These are phyloP conservation scores for Neckera pumila DNA, from an alignment of 225 moss, liverwort and hornwort genomes.

Conservation along the genomic window DNA sequence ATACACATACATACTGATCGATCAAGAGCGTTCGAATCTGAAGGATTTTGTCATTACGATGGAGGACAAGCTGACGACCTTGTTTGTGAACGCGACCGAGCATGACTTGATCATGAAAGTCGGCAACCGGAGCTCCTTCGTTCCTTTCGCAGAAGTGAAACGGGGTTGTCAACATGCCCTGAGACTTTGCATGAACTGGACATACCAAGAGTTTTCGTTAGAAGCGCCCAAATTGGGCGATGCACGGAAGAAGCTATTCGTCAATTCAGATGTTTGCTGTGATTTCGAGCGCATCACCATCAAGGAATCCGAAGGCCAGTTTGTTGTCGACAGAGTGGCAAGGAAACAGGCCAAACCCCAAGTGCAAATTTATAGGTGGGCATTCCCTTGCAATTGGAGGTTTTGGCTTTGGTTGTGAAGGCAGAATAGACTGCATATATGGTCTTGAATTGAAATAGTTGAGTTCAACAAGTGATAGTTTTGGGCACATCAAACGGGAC, in stretches of 20 bases:
- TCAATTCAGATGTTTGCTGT: constrained; percentile 4
- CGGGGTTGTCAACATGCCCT: not conserved
- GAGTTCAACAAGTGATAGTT: not conserved
- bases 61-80: not conserved
- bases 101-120: not conserved
- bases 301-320: not conserved
- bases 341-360: not conserved
- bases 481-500: not conserved
- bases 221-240: not conserved
- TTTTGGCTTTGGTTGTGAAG: not conserved
- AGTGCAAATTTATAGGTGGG: not conserved
- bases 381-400: not conserved
- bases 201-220: not conserved
- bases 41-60: not conserved
- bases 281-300: constrained; percentile 8
- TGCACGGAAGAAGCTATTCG: not conserved
- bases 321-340: not conserved
- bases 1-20: not conserved
- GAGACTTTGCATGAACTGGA: constrained; percentile 4
- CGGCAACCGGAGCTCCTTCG: not conserved
- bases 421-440: no score
- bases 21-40: not conserved
- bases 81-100: constrained; percentile 5
- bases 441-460: not conserved
- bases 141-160: not conserved